Base-by-base conservation (phyloP, 2,329 filamentous ascomycete genomes). In the Hymenoscyphus fructigenus region DNA sequence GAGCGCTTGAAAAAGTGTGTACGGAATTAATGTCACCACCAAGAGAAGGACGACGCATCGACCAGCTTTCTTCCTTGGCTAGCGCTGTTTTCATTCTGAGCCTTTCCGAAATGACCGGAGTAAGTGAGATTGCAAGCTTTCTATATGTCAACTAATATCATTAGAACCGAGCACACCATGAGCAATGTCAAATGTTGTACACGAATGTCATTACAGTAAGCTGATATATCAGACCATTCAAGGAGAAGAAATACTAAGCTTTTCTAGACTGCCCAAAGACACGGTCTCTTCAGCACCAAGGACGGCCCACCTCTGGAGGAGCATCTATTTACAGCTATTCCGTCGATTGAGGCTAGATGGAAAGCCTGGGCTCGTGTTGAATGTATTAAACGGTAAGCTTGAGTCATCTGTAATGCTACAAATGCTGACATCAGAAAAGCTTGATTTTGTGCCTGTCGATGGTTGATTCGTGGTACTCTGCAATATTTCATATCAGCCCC, bases 291-390 rank as follows among this genome's bases (percentile, higher is more conserved):
- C 63, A 78, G 78, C 15, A 78, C 79, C 3, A 80, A 76, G 5
- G 82, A 84, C 67, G 77, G 78, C 10, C 77, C 79, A 64, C 72
- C 75, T 15, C 72, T 80, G 1, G 77, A 79, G 47, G 76, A 75
- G 65, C 73, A 74, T 20, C 70, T 83, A 3, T 78, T 82, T 26
- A 79, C 81, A 29, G 74, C 77, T 4, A 75, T 82, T 6, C 72
- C 78, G 15, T 79, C 82, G 66, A 75, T 80, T 38, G 79, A 83
- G 59, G 73, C 76, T 28, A 75, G 78, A 68, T 85, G 83, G 83
- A 82, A 80, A 68, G 79, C 80, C 2, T 85, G 83, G 83, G 78
- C 79, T 66, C 80, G 81, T 59, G 77, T 84, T 7, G 83, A 85
- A 71, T 83, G 81, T 57, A 77, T 77, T 0, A 84, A 84, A 70